phyloP scores from a whole-genome alignment of 2,329 filamentous ascomycete species.

The Didymella exigua region DNA sequence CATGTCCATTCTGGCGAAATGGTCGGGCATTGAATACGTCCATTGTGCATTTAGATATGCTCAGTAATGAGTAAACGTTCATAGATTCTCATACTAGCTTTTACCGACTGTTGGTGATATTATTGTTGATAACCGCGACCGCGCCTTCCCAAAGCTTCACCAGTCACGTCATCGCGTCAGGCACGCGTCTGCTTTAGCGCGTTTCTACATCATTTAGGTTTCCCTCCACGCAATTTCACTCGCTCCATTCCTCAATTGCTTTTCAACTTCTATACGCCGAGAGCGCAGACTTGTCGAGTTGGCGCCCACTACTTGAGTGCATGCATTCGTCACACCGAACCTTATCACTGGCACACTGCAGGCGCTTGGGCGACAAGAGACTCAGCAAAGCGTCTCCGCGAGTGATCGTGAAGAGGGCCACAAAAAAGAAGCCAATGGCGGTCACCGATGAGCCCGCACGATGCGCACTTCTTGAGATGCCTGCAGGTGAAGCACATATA shows the following conservation, averaged over 20 bases:
- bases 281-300: not conserved
- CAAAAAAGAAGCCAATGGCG: not conserved
- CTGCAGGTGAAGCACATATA: not conserved
- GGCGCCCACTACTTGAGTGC: not conserved
- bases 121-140: not conserved
- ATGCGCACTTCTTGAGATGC: slow-evolving; percentile 2
- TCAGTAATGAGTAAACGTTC: not conserved
- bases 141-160: not conserved
- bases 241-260: not conserved
- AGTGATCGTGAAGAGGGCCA: not conserved
- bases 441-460: not conserved
- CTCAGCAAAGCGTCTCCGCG: not conserved
- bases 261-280: not conserved
- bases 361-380: not conserved
- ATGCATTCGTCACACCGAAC: not conserved
- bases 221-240: not conserved
- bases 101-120: not conserved
- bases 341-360: not conserved
- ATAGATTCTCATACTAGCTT: not conserved
- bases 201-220: not conserved
- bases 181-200: not conserved
- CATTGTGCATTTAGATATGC: not conserved
- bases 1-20: no score
- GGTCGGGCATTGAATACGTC: not conserved
- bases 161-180: not conserved